Conservation (phyloP, 257 asterid genomes). For the Nicotiana tabacum region DNA sequence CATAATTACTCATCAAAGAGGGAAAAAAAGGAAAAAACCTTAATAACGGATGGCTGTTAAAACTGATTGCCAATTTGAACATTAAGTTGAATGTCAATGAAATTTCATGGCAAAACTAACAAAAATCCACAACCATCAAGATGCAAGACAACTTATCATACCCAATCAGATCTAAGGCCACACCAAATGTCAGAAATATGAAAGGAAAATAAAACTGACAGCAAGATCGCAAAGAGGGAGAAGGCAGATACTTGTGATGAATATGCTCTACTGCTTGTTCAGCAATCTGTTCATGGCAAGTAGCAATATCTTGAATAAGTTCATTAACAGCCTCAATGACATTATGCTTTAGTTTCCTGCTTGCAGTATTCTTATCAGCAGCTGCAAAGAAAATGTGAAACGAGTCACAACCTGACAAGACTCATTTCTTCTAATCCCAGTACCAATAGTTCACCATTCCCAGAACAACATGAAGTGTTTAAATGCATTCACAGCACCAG, state of each 20-base stretch:
- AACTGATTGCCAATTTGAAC: background rate
- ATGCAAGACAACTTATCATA: background rate
- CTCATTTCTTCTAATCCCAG: background rate
- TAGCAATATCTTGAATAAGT: slow-evolving; percentile 84
- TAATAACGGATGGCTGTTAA: background rate
- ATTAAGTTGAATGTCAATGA: background rate
- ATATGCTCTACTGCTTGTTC: slow-evolving; percentile 99
- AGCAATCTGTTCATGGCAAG: slow-evolving; percentile 95
- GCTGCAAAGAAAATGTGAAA: slow-evolving; percentile 52
- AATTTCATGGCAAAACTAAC: background rate
- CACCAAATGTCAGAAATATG: background rate
- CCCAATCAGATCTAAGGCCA: background rate
- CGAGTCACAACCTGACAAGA: slow-evolving; percentile 17
- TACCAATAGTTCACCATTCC: background rate
- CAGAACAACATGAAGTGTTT: background rate
- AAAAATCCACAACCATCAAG: background rate
- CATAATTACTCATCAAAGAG: background rate
- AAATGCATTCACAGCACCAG: background rate
- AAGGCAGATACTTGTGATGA: slow-evolving; percentile 77
- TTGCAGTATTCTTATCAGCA: slow-evolving; percentile 68
- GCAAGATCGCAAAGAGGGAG: slow-evolving; percentile 4
- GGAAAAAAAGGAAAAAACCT: background rate
- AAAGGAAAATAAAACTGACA: background rate
- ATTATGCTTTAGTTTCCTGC: slow-evolving; percentile 86
- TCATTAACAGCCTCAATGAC: slow-evolving; percentile 96